Evolutionary conservation across 2,329 filamentous ascomycete genomes (phyloP), one percentile per base, ranked within the genome.

Genomic region (Ascocoryne sarcoides): DNA sequence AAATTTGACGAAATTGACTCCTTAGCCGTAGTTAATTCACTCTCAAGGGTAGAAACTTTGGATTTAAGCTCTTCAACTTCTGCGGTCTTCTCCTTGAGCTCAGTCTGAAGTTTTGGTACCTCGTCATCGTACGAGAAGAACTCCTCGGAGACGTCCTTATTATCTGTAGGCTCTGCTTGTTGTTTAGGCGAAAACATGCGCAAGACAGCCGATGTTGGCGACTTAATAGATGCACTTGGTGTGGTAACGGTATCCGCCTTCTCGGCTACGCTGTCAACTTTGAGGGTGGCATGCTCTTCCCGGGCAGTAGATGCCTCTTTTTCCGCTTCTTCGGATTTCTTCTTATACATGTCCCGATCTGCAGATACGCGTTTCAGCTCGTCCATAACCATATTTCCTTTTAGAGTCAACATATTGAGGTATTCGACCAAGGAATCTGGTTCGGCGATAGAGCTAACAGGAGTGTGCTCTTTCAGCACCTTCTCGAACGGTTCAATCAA

Each of bases 51-150:
- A 15, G 74, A 69, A 19, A 93, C 76, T 52, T 92, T 78, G 3
- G 68, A 63, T 50, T 81, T 80, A 10, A 96, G 73, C 33, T 70
- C 73, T 38, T 78, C 73, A 28, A 92, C 77, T 60, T 90, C 80
- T 31, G 76, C 73, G 9, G 80, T 68, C 54, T 83, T 84, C 42
- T 79, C 73, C 37, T 79, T 71, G 3, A 92, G 61, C 50, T 92
- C 82, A 1, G 75, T 71, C 55, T 93, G 82, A n/a, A 95, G 65
- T 39, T 84, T 77, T 3, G 85, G 84, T 10, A 93, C 70, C 62
- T 96, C 90, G 37, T 82, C 82, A 43, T 96, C 89, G 53, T 88
- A 93, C 0, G 88, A 95, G 63, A 95, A 95, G 62, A 95, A 83
- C 36, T 94, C 85, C 48, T 89, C 84, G 18, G 54, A 58, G 0